Evolutionary conservation across 2,329 filamentous ascomycete species (phyloP), one percentile per base, ranked within the genome.

Genomic region (Fusarium oligoseptatum): DNA sequence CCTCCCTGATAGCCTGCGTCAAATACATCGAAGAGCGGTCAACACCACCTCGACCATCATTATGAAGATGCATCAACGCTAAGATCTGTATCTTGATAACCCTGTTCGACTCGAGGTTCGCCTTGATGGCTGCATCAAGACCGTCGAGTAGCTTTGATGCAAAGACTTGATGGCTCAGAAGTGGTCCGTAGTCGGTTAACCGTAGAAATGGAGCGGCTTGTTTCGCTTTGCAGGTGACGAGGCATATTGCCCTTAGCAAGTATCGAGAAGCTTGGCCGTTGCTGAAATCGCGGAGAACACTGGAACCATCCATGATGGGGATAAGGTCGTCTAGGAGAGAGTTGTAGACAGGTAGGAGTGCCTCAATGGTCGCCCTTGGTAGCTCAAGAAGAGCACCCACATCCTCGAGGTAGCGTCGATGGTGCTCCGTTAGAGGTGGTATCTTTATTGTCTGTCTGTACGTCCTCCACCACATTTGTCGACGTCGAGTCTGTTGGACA

Each of bases 1-100:
- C 76, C 11, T 77, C 74, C n/a, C 70, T 70, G 7, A 80, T 77
- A 10, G 78, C 78, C 27, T 78, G 78, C 2, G 76, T 72, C 0
- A 80, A 57, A 34, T 76, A 70, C 24, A 57, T 68, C 10, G 75
- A 76, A 2, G 77, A 75, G 8, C 76, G 70, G 29, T 80, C 77
- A 11, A 75, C 65, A 4, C 78, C 78, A 6, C 63, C 60, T 8
- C 63, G 45, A 0, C 77, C 77, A 37, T 80, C 76, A 45, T 78
- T 79, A 39, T 79, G 72, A 4, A 80, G 63, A 11, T 78, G 77
- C 76, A 80, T 76, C 14, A 80, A 34, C 1, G 77, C 75, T 5
- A 80, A 24, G 4, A 79, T 68, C 58, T 78, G 77, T 11, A 79
- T 68, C 57, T 76, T 77, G 27, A 62, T 68, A 1, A 79, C 60